These are phyloP conservation scores for Gracilaria domingensis DNA, from an alignment of 23 red algal species.

Conservation along the genomic window DNA sequence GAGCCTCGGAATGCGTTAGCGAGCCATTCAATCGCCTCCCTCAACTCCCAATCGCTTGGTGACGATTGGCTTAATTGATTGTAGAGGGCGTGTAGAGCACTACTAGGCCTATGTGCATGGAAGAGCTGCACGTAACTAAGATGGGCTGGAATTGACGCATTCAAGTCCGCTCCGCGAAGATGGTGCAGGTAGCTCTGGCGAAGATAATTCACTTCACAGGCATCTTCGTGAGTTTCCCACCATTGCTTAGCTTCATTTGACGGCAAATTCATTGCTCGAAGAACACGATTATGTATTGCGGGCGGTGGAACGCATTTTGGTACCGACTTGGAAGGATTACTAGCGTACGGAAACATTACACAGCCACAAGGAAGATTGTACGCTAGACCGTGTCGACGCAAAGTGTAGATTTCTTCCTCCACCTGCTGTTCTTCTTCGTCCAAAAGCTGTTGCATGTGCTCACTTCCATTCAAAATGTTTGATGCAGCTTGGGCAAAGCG, in stretches of 20 bases:
- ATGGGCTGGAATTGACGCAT: neutral
- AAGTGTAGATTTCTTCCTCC: conserved; percentile 6
- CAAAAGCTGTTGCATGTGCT: conserved; percentile 17
- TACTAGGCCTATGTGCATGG: conserved; percentile 26
- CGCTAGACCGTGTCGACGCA: conserved; percentile 4
- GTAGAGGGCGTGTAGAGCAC: neutral
- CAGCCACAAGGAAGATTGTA: conserved; percentile 17
- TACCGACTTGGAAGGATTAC: conserved; percentile 1
- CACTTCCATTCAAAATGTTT: neutral
- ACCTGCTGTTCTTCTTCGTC: conserved; percentile 21
- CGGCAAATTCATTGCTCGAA: neutral
- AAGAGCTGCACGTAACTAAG: conserved; percentile 16
- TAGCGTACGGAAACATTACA: conserved; percentile 18
- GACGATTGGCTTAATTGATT: neutral
- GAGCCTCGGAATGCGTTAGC: conserved; percentile 23
- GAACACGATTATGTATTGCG: conserved; percentile 17
- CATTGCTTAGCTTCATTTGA: conserved; percentile 3
- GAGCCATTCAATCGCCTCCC: conserved; percentile 18
- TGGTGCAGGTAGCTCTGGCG: conserved; percentile 35
- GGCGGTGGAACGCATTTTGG: conserved; percentile 21
- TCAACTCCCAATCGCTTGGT: conserved; percentile 16
- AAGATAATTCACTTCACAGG: conserved; percentile 35
- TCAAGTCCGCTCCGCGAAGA: conserved; percentile 12
- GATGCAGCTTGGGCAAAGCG: conserved; percentile 23
- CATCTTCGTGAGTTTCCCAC: neutral